A percentile compares a stretch with the other conserved stretches of the same genome.
phyloP scores from a whole-genome alignment of 768 basidiomycete species.

The Pleurotus pulmonarius region DNA sequence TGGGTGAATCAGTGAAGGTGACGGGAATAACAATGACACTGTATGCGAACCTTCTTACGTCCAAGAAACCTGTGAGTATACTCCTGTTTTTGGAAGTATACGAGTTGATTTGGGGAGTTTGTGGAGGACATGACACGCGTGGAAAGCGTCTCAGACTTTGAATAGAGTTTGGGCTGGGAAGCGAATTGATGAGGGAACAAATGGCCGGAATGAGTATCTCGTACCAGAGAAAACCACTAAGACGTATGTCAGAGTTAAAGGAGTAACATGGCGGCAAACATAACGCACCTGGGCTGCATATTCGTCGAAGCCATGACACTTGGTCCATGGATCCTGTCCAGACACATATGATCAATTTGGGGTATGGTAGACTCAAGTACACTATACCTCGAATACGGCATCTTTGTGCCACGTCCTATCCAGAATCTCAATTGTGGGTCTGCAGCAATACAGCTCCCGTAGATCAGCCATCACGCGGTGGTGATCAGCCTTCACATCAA shows the following conservation, averaged over 20 bases:
- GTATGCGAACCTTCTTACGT: slow-evolving; percentile 41
- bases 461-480: slow-evolving; percentile 52
- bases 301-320: slow-evolving; percentile 46
- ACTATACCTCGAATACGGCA: slow-evolving; percentile 50
- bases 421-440: slow-evolving; percentile 51
- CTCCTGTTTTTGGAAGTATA: slow-evolving; percentile 56
- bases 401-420: slow-evolving; percentile 49
- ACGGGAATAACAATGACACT: not conserved
- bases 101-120: slow-evolving; percentile 51
- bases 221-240: slow-evolving; percentile 53
- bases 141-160: slow-evolving; percentile 45
- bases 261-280: not conserved
- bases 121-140: slow-evolving; percentile 60
- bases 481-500: slow-evolving; percentile 37
- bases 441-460: slow-evolving; percentile 51
- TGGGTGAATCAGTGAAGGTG: not conserved
- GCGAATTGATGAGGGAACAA: slow-evolving; percentile 2
- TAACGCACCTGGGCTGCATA: slow-evolving; percentile 52
- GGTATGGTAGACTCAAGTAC: not conserved
- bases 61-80: slow-evolving; percentile 54
- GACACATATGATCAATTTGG: not conserved
- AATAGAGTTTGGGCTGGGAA: slow-evolving; percentile 49
- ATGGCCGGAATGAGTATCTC: not conserved
- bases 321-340: slow-evolving; percentile 43
- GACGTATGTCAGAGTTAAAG: not conserved